Base-by-base conservation (phyloP, 371 early-diverging fungal species). In the Haplosporangium sp. region DNA sequence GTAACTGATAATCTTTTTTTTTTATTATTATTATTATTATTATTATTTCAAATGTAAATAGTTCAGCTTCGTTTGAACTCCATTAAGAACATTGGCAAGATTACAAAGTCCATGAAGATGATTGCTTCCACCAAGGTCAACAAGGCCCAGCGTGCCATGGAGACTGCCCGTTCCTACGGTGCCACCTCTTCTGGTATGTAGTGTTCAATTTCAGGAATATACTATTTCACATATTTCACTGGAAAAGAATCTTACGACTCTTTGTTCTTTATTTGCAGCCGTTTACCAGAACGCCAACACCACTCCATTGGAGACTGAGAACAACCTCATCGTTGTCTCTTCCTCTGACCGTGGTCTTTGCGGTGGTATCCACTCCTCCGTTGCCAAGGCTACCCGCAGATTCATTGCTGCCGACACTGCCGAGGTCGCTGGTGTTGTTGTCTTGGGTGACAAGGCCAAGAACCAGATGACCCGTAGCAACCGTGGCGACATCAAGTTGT, bases 61-160 rank as follows among this genome's bases (percentile, higher is more conserved):
- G 97, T 98, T 87, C 96, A 96, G 85, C 86, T 93, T 75, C 97
- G 99, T 78, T 88, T 98, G 86, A 97, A 97, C 91, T 96, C 98
- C 74, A 93, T 99, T 74, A 90, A 92, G 81, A 98, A 96, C 93
- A 99, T 98, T 87, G 96, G 93, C 83, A 99, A 99, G 91, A 98
- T 99, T 86, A 99, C 99, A 69, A 97, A 98, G 88, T 98, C 98
- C 69, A 98, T 98, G 98, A 99, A 99, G 91, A 98, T 99, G 98
- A 99, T 99, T 97, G 98, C 99, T 69, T 97, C 98, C 56, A 98
- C 99, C 87, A 99, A 99, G 92, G 94, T 97, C 84, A 85, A 88
- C 82, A 94, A 95, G 87, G 98, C 99, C 55, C 97, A 97, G 89
- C 92, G 93, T 74, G 88, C 89, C 83, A 98, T 99, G 98, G 95